Conservation (phyloP, 352 stramenopile species). For the Globisporangium viniferum region DNA sequence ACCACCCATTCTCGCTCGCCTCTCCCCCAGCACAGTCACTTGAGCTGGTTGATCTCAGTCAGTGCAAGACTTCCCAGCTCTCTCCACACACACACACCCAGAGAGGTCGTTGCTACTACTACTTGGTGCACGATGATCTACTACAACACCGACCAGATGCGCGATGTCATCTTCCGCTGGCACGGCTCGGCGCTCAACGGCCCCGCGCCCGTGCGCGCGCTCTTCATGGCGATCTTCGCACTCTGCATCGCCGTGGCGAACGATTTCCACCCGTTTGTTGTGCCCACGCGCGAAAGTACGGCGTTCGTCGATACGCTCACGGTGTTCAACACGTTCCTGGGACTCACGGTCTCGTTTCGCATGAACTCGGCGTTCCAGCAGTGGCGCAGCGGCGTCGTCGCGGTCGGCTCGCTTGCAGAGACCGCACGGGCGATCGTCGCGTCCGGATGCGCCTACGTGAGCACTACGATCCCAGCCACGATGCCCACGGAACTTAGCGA, state of each 20-base stretch:
- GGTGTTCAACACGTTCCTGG: conserved; percentile 86
- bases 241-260: conserved; percentile 47
- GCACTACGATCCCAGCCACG: conserved; percentile 30
- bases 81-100: too few species aligned
- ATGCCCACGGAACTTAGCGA: conserved; percentile 6
- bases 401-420: conserved; percentile 59
- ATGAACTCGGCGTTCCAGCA: conserved; percentile 81
- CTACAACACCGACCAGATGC: conserved; percentile 64
- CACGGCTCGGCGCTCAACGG: conserved; percentile 78
- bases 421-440: conserved; percentile 65
- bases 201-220: conserved; percentile 49
- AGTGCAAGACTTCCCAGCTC: not conserved
- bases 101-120: not conserved
- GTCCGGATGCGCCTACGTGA: conserved; percentile 65
- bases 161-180: conserved; percentile 57
- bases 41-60: not conserved
- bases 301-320: conserved; percentile 77
- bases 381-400: conserved; percentile 69
- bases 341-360: conserved; percentile 74
- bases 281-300: conserved; percentile 57
- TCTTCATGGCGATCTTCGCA: conserved; percentile 70
- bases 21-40: not conserved
- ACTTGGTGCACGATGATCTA: conserved; percentile 58
- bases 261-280: conserved; percentile 58
- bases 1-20: not conserved